Percentiles rank a stretch among this genome's conserved stretches.
phyloP scores from a whole-genome alignment of 148 eudicot genomes.

The Chenopodium suecicum region DNA sequence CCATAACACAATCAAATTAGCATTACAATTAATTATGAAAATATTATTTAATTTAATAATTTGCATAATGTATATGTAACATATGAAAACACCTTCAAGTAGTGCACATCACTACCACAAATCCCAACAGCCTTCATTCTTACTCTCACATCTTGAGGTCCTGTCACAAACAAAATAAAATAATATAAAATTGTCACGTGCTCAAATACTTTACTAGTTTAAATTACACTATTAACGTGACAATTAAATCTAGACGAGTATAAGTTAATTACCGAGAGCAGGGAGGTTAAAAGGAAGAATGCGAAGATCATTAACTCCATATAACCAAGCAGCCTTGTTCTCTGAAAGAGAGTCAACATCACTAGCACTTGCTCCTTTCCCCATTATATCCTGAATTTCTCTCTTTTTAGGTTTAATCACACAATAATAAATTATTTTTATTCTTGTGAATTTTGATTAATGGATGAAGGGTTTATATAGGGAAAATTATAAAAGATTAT shows the following conservation, averaged over 20 bases:
- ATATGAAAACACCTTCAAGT: slow-evolving; percentile 53
- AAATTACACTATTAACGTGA: neutral
- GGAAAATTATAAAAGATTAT: no score
- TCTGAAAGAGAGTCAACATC: slow-evolving; percentile 36
- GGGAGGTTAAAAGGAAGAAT: slow-evolving; percentile 75
- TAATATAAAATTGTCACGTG: neutral
- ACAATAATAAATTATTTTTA: no score
- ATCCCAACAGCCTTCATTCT: slow-evolving; percentile 94
- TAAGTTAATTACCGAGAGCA: slow-evolving; percentile 50
- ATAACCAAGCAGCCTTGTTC: slow-evolving; percentile 94
- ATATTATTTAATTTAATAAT: no score
- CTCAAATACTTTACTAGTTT: neutral
- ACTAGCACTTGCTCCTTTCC: slow-evolving; percentile 47
- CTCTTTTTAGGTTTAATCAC: no score
- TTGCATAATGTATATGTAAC: neutral
- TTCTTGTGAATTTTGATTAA: neutral
- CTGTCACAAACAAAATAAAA: slow-evolving; percentile 25
- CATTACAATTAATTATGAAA: no score
- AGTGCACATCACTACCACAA: slow-evolving; percentile 94
- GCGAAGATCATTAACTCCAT: slow-evolving; percentile 63
- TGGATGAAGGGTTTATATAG: neutral
- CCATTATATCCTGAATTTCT: slow-evolving; percentile 27
- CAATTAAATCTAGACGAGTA: neutral
- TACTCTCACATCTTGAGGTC: slow-evolving; percentile 76
- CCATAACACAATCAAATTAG: no score